Conservation (phyloP, 2,329 filamentous ascomycete species). For the Aspergillus pseudoterreus region DNA sequence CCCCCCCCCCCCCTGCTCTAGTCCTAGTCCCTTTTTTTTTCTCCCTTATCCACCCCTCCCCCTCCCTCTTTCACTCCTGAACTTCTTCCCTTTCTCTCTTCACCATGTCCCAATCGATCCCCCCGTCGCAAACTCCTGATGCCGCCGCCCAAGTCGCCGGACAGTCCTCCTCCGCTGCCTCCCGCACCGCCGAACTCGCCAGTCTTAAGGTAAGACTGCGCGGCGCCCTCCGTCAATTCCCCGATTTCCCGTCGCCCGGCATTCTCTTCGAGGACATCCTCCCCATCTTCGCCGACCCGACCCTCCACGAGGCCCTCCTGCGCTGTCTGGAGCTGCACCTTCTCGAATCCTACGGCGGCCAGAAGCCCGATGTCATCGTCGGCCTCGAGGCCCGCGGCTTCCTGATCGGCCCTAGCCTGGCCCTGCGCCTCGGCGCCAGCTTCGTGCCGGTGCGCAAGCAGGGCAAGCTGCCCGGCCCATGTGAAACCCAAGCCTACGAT, state of each 20-base stretch:
- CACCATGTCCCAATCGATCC: slow-evolving; percentile 39
- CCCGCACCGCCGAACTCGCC: slow-evolving; percentile 53
- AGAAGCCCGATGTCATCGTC: slow-evolving; percentile 82
- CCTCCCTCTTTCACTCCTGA: slow-evolving; percentile 12
- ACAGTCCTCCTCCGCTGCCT: slow-evolving; percentile 44
- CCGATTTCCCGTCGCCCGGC: slow-evolving; percentile 86
- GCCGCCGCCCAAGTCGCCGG: slow-evolving; percentile 41
- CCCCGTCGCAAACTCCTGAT: slow-evolving; percentile 29
- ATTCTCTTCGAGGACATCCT: slow-evolving; percentile 98
- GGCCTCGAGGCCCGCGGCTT: slow-evolving; percentile 93
- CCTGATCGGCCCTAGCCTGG: slow-evolving; percentile 87
- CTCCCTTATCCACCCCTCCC: neutral
- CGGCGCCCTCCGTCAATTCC: slow-evolving; percentile 74
- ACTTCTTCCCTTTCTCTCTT: slow-evolving; percentile 13
- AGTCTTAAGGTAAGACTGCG: slow-evolving; percentile 66
- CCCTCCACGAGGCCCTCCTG: slow-evolving; percentile 71
- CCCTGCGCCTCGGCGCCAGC: slow-evolving; percentile 72
- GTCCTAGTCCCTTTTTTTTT: slow-evolving; percentile 1
- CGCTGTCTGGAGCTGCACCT: slow-evolving; percentile 83
- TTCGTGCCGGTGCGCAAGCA: slow-evolving; percentile 94
- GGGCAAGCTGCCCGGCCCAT: slow-evolving; percentile 91
- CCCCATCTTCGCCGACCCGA: slow-evolving; percentile 80
- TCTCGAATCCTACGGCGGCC: slow-evolving; percentile 56
- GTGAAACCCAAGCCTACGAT: slow-evolving; percentile 77
- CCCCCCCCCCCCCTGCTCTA: neutral